Evolutionary conservation across 768 basidiomycete species (phyloP), one percentile per base, ranked within the genome.

Genomic region (Filobasidium wieringae): DNA sequence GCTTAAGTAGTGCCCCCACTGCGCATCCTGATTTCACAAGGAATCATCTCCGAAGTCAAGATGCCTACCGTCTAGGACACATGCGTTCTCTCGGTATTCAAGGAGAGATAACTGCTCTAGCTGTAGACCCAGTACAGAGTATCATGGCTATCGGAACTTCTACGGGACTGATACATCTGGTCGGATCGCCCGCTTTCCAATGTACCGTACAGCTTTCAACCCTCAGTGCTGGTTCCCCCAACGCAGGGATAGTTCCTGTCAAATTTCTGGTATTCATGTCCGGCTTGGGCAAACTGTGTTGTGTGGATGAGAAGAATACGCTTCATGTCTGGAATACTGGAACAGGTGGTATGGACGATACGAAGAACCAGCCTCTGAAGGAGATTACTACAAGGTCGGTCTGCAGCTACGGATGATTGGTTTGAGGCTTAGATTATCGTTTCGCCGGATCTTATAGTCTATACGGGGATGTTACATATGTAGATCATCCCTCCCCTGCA

Each of bases 181-280:
- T 82, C 62, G 90, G 89, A 1, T 77, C 80, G 5, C 79, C 83
- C 2, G 81, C 84, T 3, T 85, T 88, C 12, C 67, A 72, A 26
- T 66, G 71, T 57, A 63, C 65, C 7, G 49, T 74, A 2, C 66
- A 66, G 0, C 60, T 73, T 17, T 63, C 64, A 1, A 58, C 45
- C 55, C 7, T 60, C 63, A 17, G 40, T 2, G 53, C 53, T n/a
- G 43, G 55, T 53, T 66, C 85, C 31, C 67, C 66, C 15, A 66
- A 84, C 11, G 79, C 79, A 9, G 76, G 81, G 45, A 71, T 73
- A 14, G 40, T 52, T 41, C 59, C 63, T 32, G 77, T 84, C 59
- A 81, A 82, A 65, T 80, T 84, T 58, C 72, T 88, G 19, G 79
- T 80, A 30, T 85, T 87, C 63, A 80, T 83, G 2, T 65, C 75